phyloP scores from a whole-genome alignment of 2,329 filamentous ascomycete species.

The Scorias spongiosa region DNA sequence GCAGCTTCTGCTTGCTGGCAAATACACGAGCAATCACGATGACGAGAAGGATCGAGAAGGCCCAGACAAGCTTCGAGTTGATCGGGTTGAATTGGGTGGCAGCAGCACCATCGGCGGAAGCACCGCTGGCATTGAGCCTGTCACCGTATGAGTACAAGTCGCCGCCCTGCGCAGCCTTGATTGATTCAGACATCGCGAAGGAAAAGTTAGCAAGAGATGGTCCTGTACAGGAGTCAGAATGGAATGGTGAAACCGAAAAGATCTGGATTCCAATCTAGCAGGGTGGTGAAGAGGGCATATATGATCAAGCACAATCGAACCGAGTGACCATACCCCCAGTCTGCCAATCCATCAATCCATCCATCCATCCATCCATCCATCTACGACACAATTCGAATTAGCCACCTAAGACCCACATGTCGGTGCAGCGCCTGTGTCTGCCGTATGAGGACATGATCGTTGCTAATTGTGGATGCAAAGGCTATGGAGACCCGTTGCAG shows the following conservation, averaged over 20 bases:
- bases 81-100: background rate
- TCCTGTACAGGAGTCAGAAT: background rate
- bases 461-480: background rate
- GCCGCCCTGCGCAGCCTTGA: background rate
- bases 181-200: background rate
- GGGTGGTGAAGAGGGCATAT: background rate
- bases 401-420: background rate
- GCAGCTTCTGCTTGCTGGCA: constrained; percentile 8
- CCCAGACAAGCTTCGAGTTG: constrained; percentile 4
- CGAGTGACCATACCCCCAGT: no score
- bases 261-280: background rate
- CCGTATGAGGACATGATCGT: background rate
- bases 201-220: background rate
- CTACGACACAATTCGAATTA: background rate
- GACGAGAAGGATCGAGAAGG: constrained; percentile 3
- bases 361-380: no score
- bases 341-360: no score
- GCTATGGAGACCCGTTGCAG: background rate
- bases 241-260: background rate
- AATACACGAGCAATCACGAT: constrained; percentile 4
- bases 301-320: background rate
- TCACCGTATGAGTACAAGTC: background rate
- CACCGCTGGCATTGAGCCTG: background rate
- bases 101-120: background rate
- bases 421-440: background rate